Conservation (phyloP, 2,329 filamentous ascomycete species). For the Arthrobotrys pseudoclavata region DNA sequence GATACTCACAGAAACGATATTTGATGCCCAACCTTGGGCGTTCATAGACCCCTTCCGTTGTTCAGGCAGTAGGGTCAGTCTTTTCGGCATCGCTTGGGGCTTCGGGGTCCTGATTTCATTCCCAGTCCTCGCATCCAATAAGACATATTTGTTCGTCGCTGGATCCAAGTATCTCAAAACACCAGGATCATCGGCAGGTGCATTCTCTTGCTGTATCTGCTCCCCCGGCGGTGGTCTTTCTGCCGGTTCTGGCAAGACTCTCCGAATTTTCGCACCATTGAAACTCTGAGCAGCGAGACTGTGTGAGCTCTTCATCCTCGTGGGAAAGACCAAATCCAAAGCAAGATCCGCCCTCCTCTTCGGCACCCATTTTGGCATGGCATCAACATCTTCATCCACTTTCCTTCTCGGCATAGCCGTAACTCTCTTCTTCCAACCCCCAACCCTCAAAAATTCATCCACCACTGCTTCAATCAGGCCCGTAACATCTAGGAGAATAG, state of each 20-base stretch:
- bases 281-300: background rate
- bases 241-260: background rate
- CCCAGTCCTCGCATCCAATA: constrained; percentile 30
- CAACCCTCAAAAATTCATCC: constrained; percentile 65
- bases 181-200: background rate
- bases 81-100: background rate
- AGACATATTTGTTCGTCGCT: background rate
- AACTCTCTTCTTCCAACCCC: constrained; percentile 64
- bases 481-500: constrained; percentile 64
- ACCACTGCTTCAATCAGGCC: constrained; percentile 66
- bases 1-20: constrained; percentile 27
- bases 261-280: background rate
- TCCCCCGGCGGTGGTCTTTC: background rate
- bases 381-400: background rate
- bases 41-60: background rate
- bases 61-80: constrained; percentile 22
- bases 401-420: constrained; percentile 52
- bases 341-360: constrained; percentile 56
- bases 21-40: background rate
- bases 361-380: constrained; percentile 57
- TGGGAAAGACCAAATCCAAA: constrained; percentile 12
- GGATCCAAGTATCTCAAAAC: constrained; percentile 12
- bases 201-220: background rate
- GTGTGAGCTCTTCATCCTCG: constrained; percentile 18
- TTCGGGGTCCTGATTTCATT: constrained; percentile 9